Percentiles rank a stretch among this genome's conserved stretches.
Evolutionary conservation across 768 basidiomycete species (phyloP).

Genomic region (Amanita rubescens): DNA sequence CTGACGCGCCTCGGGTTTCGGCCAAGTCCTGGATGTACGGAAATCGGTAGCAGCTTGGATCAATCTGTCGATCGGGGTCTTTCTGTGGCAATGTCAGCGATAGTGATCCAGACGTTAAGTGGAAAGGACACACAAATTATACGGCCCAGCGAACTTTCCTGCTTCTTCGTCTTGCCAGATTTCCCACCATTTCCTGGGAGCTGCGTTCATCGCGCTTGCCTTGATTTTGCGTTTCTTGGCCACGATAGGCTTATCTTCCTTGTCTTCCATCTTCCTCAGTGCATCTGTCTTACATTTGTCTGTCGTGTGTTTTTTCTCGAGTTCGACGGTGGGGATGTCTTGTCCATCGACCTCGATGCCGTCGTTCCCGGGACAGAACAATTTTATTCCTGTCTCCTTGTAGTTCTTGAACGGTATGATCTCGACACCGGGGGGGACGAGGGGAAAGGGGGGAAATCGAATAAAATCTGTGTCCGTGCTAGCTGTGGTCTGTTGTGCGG

Average conservation of each 20-base stretch:
- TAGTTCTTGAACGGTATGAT: slow-evolving; percentile 40
- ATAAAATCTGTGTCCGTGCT: slow-evolving; percentile 12
- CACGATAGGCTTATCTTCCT: slow-evolving; percentile 26
- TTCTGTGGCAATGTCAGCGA: slow-evolving; percentile 23
- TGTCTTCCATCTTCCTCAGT: slow-evolving; percentile 40
- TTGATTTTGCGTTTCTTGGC: neutral
- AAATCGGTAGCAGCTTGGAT: slow-evolving; percentile 56
- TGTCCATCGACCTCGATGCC: slow-evolving; percentile 58
- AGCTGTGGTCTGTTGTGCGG: neutral
- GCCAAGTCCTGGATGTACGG: slow-evolving; percentile 32
- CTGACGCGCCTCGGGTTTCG: slow-evolving; percentile 16
- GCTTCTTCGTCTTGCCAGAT: slow-evolving; percentile 63
- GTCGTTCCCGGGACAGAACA: neutral
- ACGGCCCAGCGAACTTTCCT: slow-evolving; percentile 32
- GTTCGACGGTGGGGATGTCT: slow-evolving; percentile 58
- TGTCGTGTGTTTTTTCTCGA: slow-evolving; percentile 43
- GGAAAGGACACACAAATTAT: slow-evolving; percentile 41
- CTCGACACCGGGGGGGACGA: slow-evolving; percentile 27
- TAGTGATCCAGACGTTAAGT: slow-evolving; percentile 3
- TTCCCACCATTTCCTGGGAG: slow-evolving; percentile 52
- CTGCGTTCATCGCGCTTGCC: neutral
- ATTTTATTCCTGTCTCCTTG: slow-evolving; percentile 28
- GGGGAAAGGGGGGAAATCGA: slow-evolving; percentile 45
- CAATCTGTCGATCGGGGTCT: slow-evolving; percentile 44
- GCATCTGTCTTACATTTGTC: slow-evolving; percentile 52